Percentiles rank a stretch among this genome's conserved stretches.
Conservation (phyloP, 306 rosid species). For the Crotalaria pallida region DNA sequence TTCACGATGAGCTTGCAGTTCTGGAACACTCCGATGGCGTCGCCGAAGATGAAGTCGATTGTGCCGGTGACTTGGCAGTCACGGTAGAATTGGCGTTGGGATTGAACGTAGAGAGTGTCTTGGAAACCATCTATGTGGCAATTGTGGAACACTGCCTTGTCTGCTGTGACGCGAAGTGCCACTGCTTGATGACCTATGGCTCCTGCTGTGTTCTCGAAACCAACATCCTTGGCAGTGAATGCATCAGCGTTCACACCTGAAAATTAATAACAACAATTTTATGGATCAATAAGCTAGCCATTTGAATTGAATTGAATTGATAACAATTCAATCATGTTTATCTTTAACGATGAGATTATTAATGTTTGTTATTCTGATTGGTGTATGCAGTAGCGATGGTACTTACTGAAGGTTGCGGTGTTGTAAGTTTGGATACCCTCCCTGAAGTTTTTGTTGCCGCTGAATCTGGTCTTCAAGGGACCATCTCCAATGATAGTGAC, state of each 20-base stretch:
- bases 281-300: neutral
- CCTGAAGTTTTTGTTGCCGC: constrained; percentile 36
- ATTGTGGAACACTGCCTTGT: constrained; percentile 41
- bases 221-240: constrained; percentile 66
- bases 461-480: constrained; percentile 61
- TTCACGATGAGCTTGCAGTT: constrained; percentile 58
- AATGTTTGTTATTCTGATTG: too few relatives aligned
- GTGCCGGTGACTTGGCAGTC: constrained; percentile 48
- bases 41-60: constrained; percentile 53
- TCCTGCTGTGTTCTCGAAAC: constrained; percentile 65
- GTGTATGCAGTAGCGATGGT: too few relatives aligned
- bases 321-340: too few relatives aligned
- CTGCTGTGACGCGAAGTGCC: constrained; percentile 51
- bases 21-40: constrained; percentile 39
- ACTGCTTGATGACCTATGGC: constrained; percentile 41
- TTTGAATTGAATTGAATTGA: too few relatives aligned
- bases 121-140: constrained; percentile 55
- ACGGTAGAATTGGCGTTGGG: constrained; percentile 50
- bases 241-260: constrained; percentile 50
- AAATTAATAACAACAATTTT: neutral
- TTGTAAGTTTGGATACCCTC: constrained; percentile 53
- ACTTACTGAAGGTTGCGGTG: constrained; percentile 62
- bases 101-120: constrained; percentile 46
- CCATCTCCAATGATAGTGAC: constrained; percentile 78
- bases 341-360: too few relatives aligned